Evolutionary conservation across 1,284 basidiomycete genomes (phyloP), one percentile per base, ranked within the genome.

Genomic region (Phellinidium pouzarii): DNA sequence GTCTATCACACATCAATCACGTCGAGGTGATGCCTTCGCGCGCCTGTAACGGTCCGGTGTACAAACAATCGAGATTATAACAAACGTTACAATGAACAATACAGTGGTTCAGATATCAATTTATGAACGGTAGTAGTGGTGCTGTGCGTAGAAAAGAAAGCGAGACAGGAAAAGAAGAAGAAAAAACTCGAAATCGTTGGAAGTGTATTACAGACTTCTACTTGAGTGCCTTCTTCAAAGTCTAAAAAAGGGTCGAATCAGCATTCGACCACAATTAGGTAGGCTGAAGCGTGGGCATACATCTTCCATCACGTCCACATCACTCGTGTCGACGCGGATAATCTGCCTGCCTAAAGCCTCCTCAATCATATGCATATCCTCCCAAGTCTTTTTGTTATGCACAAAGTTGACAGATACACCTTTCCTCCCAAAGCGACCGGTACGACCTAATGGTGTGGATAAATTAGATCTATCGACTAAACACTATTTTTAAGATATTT

Each of bases 351-450:
- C 84, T 1, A 92, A 78, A 1, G 76, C 76, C 59, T 81, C 75
- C 71, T 93, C 86, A 57, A 96, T 94, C 63, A 78, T 74, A 61
- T 91, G 78, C 81, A 96, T 93, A 65, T 94, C 87, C 60, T 77
- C 59, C 81, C 85, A 91, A 5, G 91, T 93, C 66, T 75, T 74
- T 63, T 83, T 75, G 71, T 96, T 85, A 66, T 95, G 91, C 19
- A 95, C 91, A 63, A 97, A 97, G 66, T 95, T 95, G 65, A 97
- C 88, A n/a, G 93, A 91, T 54, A 95, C 88, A 6, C 94, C 94
- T 67, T 92, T 93, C 52, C 94, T 84, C 50, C 94, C 94, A 67
- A 97, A 97, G 44, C 94, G 87, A 57, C 94, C 94, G 45, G 94
- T 97, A 52, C 94, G 89, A 51, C 93, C 92, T 94, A 36, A 48